Evolutionary conservation across 1,139 yeast genomes (phyloP), one percentile per base, ranked within the genome.

Genomic region (Protomyces pachydermus): DNA sequence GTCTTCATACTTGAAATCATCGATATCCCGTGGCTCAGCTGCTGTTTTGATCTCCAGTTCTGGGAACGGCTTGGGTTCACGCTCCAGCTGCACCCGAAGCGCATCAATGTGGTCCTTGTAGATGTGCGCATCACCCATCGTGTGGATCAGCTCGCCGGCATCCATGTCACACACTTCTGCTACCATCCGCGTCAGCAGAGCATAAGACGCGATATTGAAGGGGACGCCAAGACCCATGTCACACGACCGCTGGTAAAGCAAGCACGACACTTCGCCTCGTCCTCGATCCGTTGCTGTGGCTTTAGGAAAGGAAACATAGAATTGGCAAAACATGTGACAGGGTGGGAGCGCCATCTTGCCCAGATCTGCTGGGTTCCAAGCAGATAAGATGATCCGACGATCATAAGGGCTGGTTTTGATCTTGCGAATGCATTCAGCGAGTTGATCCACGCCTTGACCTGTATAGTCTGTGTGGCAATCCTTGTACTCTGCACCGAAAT

Each of bases 141-240:
- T 91, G 74, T 93, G 98, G 66, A 91, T 83, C 70, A 93, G 88
- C 70, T 91, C 98, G 38, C 98, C 98, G 69, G 96, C 87, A 71
- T 91, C 95, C 88, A 91, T 86, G 69, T 84, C 96, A 56, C 91
- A 91, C 10, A 93, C 88, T 70, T 89, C 91, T 1, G 99, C 98
- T 70, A 93, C 88, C 98, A 93, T 93, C 71, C 83, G 87, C 2
- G 97, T 91, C 68, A 93, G 80, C 66, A 93, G 79, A 0, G 98
- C 96, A 74, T 93, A 93, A 0, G 97, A 90, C 0, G 99, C 98
- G 72, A 95, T 93, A 74, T 93, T 95, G 76, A 93, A 93, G 0
- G 99, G 99, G 16, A 93, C 98, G 12, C 99, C 99, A 45, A 93
- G 82, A 0, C 99, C 99, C 97, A 93, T 91, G 73, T 93, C 99